Conservation (phyloP, 164 flowering plant species). For the Saururus chinensis region DNA sequence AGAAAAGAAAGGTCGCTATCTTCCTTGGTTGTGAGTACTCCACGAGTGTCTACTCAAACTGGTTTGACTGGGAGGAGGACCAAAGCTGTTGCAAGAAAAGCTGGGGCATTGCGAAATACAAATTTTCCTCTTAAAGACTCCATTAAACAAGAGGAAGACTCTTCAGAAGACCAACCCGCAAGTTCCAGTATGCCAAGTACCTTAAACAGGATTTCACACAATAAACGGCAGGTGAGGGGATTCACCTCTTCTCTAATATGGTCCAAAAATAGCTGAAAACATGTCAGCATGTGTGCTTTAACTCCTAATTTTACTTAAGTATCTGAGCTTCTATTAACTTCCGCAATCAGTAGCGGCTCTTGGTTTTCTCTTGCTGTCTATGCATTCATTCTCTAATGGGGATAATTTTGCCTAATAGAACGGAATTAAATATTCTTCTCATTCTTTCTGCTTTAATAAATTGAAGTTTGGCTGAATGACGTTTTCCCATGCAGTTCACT, state of each 20-base stretch:
- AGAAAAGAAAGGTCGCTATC: slow-evolving; percentile 63
- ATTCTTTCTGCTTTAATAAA: neutral
- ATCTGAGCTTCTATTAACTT: neutral
- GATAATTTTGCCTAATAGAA: too few relatives aligned
- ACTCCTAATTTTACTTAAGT: neutral
- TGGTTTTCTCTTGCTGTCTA: neutral
- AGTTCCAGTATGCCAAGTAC: slow-evolving; percentile 67
- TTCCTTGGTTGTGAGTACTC: slow-evolving; percentile 34
- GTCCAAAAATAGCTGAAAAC: neutral
- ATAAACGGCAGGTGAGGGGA: slow-evolving; percentile 49
- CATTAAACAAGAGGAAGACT: slow-evolving; percentile 44
- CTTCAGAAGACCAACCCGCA: slow-evolving; percentile 31
- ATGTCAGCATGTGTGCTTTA: neutral
- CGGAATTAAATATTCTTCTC: too few relatives aligned
- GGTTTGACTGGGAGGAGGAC: slow-evolving; percentile 77
- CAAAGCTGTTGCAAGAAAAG: slow-evolving; percentile 51
- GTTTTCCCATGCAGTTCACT: slow-evolving; percentile 28
- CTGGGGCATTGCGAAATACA: slow-evolving; percentile 40
- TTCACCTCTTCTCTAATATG: neutral
- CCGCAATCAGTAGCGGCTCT: neutral
- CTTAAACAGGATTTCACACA: slow-evolving; percentile 29
- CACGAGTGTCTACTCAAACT: slow-evolving; percentile 45
- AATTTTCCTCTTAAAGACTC: slow-evolving; percentile 36
- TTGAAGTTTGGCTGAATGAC: neutral
- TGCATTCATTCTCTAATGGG: too few relatives aligned